Evolutionary conservation across 148 eudicot species (phyloP).

Genomic region (Diospyros kaki): DNA sequence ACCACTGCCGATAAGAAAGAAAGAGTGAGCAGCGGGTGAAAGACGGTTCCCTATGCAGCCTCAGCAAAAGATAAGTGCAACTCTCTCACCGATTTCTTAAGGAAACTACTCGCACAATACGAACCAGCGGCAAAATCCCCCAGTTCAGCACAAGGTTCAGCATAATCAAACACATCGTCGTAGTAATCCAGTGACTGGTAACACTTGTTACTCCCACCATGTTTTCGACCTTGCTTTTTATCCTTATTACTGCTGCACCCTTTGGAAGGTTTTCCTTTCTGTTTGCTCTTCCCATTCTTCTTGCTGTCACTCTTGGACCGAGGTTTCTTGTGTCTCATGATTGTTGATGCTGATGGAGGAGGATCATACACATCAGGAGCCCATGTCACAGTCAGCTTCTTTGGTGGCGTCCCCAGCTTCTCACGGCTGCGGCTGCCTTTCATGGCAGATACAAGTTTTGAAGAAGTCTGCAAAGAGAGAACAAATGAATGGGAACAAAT

Average conservation of each 20-base stretch:
- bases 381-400: conserved; percentile 69
- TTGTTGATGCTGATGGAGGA: conserved; percentile 56
- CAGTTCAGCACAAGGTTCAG: conserved; percentile 21
- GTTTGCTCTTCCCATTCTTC: conserved; percentile 64
- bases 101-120: conserved; percentile 63
- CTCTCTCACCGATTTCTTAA: conserved; percentile 42
- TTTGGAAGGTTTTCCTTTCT: conserved; percentile 51
- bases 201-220: conserved; percentile 29
- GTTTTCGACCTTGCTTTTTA: conserved; percentile 59
- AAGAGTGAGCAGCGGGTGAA: not conserved
- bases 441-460: conserved; percentile 76
- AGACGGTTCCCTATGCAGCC: conserved; percentile 27
- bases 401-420: conserved; percentile 48
- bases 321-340: conserved; percentile 36
- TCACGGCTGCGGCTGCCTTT: conserved; percentile 89
- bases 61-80: conserved; percentile 59
- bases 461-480: conserved; percentile 24
- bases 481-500: not conserved
- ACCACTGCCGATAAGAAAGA: conserved; percentile 1
- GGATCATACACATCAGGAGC: conserved; percentile 96
- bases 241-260: conserved; percentile 56
- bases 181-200: conserved; percentile 24
- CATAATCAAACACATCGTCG: conserved; percentile 17
- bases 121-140: conserved; percentile 44
- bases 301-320: conserved; percentile 44